These are phyloP conservation scores for Trichoderma sp. DNA, from an alignment of 2,329 filamentous ascomycete genomes.

Conservation along the genomic window DNA sequence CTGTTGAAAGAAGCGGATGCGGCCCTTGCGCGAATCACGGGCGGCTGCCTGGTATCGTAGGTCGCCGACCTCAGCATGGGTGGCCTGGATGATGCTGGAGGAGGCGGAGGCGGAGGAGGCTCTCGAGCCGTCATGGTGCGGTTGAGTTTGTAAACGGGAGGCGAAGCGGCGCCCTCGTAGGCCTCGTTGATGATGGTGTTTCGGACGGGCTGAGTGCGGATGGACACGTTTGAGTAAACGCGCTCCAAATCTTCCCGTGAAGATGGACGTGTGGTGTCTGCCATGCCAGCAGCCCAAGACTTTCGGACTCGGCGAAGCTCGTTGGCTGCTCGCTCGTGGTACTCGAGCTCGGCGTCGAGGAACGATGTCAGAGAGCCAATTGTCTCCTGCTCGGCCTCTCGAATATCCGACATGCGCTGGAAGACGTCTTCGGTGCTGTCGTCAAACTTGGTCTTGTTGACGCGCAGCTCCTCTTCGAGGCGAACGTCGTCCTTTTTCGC, in stretches of 20 bases:
- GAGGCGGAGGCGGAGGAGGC: conserved; percentile 38
- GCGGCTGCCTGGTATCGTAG: conserved; percentile 41
- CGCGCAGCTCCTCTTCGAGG: conserved; percentile 87
- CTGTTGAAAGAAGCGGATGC: conserved; percentile 50
- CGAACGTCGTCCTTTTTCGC: conserved; percentile 92
- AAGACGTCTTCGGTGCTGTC: conserved; percentile 91
- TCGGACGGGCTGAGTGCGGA: conserved; percentile 21
- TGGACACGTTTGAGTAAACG: conserved; percentile 49
- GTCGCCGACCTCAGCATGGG: conserved; percentile 48
- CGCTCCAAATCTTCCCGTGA: conserved; percentile 38
- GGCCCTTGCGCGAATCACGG: conserved; percentile 34
- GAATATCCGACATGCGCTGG: conserved; percentile 94
- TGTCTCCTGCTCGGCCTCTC: conserved; percentile 84
- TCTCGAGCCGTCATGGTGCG: conserved; percentile 30
- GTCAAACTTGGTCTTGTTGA: conserved; percentile 94
- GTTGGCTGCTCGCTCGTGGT: conserved; percentile 88
- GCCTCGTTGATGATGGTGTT: conserved; percentile 3
- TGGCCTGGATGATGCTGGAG: conserved; percentile 41
- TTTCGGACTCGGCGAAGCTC: conserved; percentile 66
- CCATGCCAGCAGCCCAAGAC: conserved; percentile 44
- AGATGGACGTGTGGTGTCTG: conserved; percentile 39
- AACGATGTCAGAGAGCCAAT: conserved; percentile 79
- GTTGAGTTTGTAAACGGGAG: conserved; percentile 38
- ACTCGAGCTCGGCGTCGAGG: conserved; percentile 85
- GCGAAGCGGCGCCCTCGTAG: conserved; percentile 44